Base-by-base conservation (phyloP, 129 eudicot species). In the Dittrichia graveolens region DNA sequence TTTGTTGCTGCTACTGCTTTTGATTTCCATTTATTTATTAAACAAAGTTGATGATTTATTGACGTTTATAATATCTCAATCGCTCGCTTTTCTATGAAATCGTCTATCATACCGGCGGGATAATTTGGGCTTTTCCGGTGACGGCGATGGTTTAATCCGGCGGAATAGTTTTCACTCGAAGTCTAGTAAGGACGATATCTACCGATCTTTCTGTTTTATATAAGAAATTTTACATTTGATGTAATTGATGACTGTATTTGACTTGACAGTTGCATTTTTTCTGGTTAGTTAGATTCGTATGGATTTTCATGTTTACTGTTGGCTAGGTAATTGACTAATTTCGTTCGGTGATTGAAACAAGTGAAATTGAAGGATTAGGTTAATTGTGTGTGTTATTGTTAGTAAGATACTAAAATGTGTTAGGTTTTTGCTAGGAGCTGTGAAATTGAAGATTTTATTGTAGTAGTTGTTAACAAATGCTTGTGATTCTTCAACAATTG, bases 81-180 rank as follows among this genome's bases (percentile, higher is more conserved):
- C 41, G 53, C 48, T 52, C 65, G 56, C 4, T 52, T 37, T 43
- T 57, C n/a, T 15, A 67, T 67, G 50, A 47, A 46, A 44, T 35
- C 80, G 35, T 67, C 52, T 34, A 7, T 9, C 34, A 10, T 8
- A 53, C 45, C 15, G 43, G 15, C 35, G 43, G 61, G 14, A 16
- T 35, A 60, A 12, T 67, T 24, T 38, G 43, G 75, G 46, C 12
- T 49, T 19, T 24, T 76, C 70, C 42, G 70, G 14, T 19, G 70
- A 58, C 64, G 61, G 75, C 34, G 67, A 38, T 46, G 52, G 34
- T 46, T 67, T 76, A 46, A 38, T 57, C 67, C 80, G 74, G 70
- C 75, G 18, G 45, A 16, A 42, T 58, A 42, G 45, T 3, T n/a
- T 47, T 49, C 63, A 48, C 61, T 68, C 31, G 24, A 44, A 68